A percentile compares a stretch with the other conserved stretches of the same genome.
phyloP scores from a whole-genome alignment of 768 basidiomycete species.

The Podaxis carcinomalis region DNA sequence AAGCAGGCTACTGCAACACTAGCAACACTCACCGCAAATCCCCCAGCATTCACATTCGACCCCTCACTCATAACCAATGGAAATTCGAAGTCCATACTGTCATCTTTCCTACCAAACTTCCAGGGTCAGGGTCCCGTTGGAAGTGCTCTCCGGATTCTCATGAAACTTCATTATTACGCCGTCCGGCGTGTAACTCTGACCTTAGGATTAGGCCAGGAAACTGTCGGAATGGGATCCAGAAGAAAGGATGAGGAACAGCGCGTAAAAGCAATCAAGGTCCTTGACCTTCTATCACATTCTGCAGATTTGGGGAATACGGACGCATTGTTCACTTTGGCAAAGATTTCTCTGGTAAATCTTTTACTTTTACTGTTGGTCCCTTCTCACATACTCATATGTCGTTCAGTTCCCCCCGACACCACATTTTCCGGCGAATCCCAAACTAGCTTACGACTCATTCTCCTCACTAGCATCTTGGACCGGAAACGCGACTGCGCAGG shows the following conservation, averaged over 20 bases:
- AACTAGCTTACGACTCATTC: slow-evolving; percentile 61
- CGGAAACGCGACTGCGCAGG: slow-evolving; percentile 86
- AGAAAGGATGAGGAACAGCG: slow-evolving; percentile 64
- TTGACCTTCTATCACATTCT: slow-evolving; percentile 78
- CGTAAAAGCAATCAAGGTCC: slow-evolving; percentile 73
- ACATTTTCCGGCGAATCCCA: slow-evolving; percentile 59
- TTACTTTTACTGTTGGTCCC: background rate
- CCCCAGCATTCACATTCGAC: slow-evolving; percentile 53
- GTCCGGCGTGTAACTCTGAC: slow-evolving; percentile 33
- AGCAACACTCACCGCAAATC: slow-evolving; percentile 56
- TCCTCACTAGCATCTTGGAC: slow-evolving; percentile 58
- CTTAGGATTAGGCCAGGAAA: slow-evolving; percentile 36
- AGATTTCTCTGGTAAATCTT: slow-evolving; percentile 56
- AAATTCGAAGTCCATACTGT: slow-evolving; percentile 50
- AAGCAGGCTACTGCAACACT: slow-evolving; percentile 70
- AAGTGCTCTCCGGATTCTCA: slow-evolving; percentile 59
- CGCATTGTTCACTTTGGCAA: slow-evolving; percentile 64
- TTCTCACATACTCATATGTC: background rate
- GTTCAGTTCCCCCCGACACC: slow-evolving; percentile 68
- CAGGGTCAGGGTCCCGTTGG: slow-evolving; percentile 79
- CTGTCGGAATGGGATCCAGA: slow-evolving; percentile 36
- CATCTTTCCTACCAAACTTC: slow-evolving; percentile 62
- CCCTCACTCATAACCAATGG: slow-evolving; percentile 38
- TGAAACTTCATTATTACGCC: slow-evolving; percentile 61
- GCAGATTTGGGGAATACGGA: slow-evolving; percentile 74